Base-by-base conservation (phyloP, 345 rosid species). In the Leavenworthia alabamica region DNA sequence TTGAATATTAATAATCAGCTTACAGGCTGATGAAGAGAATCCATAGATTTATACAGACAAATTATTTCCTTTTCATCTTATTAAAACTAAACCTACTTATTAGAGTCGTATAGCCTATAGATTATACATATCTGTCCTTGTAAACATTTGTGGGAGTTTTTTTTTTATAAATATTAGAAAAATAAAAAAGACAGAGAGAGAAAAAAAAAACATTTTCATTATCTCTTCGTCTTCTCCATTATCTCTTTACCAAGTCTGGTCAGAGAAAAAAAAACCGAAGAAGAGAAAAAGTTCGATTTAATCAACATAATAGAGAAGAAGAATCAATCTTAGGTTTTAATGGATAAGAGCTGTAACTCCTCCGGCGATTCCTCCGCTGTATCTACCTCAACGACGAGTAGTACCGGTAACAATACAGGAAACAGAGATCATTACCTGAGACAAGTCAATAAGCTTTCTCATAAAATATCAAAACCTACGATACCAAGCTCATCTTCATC, bases 401-500 rank as follows among this genome's bases (percentile, higher is more conserved):
- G 62, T 59, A 56, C 41, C 47, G 61, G 41, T 37, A 64, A 49
- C 75, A 61, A 29, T 53, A 62, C 43, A 46, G 46, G 9, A n/a
- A 66, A 45, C 56, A 74, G 75, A 42, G 82, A 79, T 47, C 70
- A 60, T 22, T 79, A 78, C 68, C 84, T 86, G 37, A 83, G 80
- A 33, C 87, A 86, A 26, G 84, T 91, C 71, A 86, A 83, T 66
- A 88, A 81, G 73, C 83, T 82, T 22, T 91, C 98, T 26, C 98
- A 91, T 64, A 91, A 81, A 75, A 91, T 84, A 70, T 78, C 93
- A 8, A 88, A 91, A 75, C 81, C 82, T 12, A 39, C 78, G 10
- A 3, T 19, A 19, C 17, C 67, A 13, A 12, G 6, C 31, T 40
- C 66, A 1, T 36, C 47, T 0, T 41, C 72, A 24, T 22, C 68